phyloP scores from a whole-genome alignment of 352 stramenopile species.

The Aphanomyces astaci region DNA sequence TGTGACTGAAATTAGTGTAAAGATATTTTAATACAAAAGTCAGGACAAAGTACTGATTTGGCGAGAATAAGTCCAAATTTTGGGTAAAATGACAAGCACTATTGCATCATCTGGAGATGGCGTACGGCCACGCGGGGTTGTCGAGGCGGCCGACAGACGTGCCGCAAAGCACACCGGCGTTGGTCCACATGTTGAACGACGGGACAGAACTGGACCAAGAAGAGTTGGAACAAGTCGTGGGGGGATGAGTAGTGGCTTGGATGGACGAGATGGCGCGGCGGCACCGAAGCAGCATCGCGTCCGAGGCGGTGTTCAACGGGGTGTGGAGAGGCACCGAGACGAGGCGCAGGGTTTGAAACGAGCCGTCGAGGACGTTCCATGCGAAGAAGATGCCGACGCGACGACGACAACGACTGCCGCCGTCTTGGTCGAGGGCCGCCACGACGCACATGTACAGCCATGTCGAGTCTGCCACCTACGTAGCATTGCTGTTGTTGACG shows the following conservation, averaged over 20 bases:
- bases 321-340: conserved; percentile 33
- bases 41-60: no score
- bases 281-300: background rate
- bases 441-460: conserved; percentile 39
- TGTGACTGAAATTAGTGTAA: no score
- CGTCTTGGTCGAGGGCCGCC: conserved; percentile 30
- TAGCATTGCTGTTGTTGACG: conserved; percentile 26
- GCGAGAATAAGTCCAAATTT: no score
- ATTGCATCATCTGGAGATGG: background rate
- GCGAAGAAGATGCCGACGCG: conserved; percentile 37
- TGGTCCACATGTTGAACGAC: conserved; percentile 1
- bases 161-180: background rate
- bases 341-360: conserved; percentile 37
- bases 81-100: no score
- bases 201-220: background rate
- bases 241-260: no score
- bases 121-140: conserved; percentile 2
- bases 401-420: background rate
- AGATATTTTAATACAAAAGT: no score
- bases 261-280: background rate
- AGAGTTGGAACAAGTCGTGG: no score
- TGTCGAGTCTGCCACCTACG: conserved; percentile 13
- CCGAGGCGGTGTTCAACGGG: conserved; percentile 19
- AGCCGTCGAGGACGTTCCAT: conserved; percentile 37
- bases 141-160: background rate